These are phyloP conservation scores for Protomyces inouyei DNA, from an alignment of 1,139 yeast species.

Conservation along the genomic window DNA sequence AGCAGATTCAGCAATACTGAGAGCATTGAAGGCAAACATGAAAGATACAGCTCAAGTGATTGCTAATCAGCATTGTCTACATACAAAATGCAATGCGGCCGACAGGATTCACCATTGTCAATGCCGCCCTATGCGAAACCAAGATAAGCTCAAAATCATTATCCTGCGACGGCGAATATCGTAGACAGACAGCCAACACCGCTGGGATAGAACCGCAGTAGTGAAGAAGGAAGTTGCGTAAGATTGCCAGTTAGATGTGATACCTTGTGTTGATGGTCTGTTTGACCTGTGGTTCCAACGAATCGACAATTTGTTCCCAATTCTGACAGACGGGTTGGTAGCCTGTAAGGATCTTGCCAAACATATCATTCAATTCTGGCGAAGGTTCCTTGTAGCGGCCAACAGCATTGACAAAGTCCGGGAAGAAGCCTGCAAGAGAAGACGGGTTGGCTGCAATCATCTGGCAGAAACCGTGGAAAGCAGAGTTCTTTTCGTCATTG, in stretches of 20 bases:
- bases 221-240: no score
- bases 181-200: no score
- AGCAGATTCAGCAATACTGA: no score
- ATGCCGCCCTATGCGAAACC: no score
- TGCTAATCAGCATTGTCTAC: no score
- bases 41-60: no score
- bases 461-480: slow-evolving; percentile 70
- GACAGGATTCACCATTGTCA: no score
- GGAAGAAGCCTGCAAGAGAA: slow-evolving; percentile 53
- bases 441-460: slow-evolving; percentile 63
- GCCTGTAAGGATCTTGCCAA: slow-evolving; percentile 28
- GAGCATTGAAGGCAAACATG: no score
- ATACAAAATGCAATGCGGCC: no score
- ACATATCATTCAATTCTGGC: slow-evolving; percentile 38
- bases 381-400: slow-evolving; percentile 52
- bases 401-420: slow-evolving; percentile 58
- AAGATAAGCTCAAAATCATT: no score
- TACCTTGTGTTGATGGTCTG: slow-evolving; percentile 18
- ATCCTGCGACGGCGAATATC: no score
- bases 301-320: slow-evolving; percentile 14
- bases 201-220: no score
- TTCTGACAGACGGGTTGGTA: slow-evolving; percentile 23
- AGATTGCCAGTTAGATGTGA: neutral
- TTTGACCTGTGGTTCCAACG: slow-evolving; percentile 12
- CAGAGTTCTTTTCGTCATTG: slow-evolving; percentile 74